Percentiles rank a stretch among this genome's conserved stretches.
These are phyloP conservation scores for Inga oerstediana DNA, from an alignment of 306 rosid genomes.

Conservation along the genomic window DNA sequence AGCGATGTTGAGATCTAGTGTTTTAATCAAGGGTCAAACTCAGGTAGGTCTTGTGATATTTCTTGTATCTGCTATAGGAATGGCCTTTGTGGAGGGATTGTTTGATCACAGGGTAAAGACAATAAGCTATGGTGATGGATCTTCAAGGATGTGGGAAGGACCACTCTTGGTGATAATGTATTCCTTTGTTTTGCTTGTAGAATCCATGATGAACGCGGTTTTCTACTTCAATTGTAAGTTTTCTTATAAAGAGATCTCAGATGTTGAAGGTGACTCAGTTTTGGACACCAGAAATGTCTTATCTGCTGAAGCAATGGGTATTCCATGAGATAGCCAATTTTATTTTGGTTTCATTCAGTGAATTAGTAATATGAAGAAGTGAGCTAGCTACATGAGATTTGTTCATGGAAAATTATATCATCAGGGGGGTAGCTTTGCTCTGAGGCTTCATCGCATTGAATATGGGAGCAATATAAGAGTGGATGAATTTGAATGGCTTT, in stretches of 20 bases:
- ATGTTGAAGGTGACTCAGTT: conserved; percentile 49
- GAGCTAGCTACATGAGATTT: conserved; percentile 36
- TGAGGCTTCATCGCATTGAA: not conserved
- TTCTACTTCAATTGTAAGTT: conserved; percentile 78
- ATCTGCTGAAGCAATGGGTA: conserved; percentile 56
- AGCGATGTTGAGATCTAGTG: conserved; percentile 74
- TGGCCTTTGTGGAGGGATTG: conserved; percentile 90
- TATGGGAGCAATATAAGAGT: conserved; percentile 1
- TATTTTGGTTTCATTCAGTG: conserved; percentile 35
- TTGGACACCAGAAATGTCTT: conserved; percentile 49
- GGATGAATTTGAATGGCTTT: conserved; percentile 32
- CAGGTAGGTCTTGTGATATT: conserved; percentile 87
- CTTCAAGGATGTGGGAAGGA: conserved; percentile 98
- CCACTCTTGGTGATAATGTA: conserved; percentile 95
- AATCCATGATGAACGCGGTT: conserved; percentile 89
- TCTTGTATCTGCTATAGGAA: conserved; percentile 80
- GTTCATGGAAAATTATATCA: conserved; percentile 33
- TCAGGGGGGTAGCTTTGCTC: conserved; percentile 33
- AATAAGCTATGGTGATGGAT: conserved; percentile 94
- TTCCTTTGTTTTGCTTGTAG: conserved; percentile 83
- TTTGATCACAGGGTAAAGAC: conserved; percentile 96
- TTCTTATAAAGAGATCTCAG: conserved; percentile 40
- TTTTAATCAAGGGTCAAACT: conserved; percentile 79
- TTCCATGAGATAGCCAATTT: conserved; percentile 46
- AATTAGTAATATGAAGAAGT: conserved; percentile 39